These are phyloP conservation scores for Xylaria castorea DNA, from an alignment of 495 filamentous ascomycete species.

Conservation along the genomic window DNA sequence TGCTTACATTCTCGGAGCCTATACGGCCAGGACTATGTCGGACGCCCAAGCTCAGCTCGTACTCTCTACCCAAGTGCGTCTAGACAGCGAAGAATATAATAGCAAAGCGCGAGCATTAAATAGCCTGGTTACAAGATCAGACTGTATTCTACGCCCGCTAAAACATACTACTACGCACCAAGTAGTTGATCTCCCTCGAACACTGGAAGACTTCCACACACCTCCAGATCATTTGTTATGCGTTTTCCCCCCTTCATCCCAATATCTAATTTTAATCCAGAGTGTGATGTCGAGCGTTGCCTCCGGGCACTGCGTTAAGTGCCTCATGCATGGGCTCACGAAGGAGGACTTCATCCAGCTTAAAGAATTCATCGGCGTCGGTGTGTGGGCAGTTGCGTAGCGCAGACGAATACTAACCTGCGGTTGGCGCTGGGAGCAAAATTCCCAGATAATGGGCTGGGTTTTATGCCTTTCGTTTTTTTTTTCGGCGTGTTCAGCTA, in stretches of 20 bases:
- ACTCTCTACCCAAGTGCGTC: no score
- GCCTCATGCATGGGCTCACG: neutral
- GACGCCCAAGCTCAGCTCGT: no score
- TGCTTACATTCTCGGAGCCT: neutral
- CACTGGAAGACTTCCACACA: neutral
- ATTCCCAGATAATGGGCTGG: neutral
- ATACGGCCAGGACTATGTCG: neutral
- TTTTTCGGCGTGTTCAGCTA: neutral
- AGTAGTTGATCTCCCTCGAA: neutral
- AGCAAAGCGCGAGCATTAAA: neutral
- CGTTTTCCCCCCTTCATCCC: neutral
- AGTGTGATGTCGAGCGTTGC: neutral
- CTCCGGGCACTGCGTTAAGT: neutral
- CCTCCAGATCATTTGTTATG: neutral
- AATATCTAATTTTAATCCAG: neutral
- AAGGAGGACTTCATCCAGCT: neutral
- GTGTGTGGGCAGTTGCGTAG: neutral
- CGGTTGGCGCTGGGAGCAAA: neutral
- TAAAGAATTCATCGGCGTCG: neutral
- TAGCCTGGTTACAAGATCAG: rapidly evolving
- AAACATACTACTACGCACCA: neutral
- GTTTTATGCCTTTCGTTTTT: neutral
- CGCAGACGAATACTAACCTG: neutral
- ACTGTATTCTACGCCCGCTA: neutral
- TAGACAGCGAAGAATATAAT: no score